Evolutionary conservation across 257 asterid species (phyloP), one percentile per base, ranked within the genome.

Genomic region (Solanum gracilifrons): DNA sequence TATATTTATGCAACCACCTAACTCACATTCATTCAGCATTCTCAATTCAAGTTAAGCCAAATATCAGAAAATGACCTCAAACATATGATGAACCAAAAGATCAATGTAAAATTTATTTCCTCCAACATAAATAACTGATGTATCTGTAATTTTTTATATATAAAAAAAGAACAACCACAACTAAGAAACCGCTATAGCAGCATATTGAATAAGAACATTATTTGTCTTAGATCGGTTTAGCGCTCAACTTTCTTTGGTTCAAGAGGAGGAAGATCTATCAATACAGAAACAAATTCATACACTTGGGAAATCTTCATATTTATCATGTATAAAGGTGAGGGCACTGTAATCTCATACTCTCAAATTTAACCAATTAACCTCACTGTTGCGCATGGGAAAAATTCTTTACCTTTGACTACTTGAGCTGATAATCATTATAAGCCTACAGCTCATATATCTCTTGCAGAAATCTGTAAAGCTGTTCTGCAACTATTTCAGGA

Each of bases 401-500:
- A 7, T 35, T 48, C 37, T n/a, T 43, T 89, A 91, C 92, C 93
- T 92, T 87, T 80, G 85, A 48, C 69, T 48, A 18, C 85, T 27
- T 80, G 66, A 46, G 85, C 18, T 46, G 32, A 71, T 43, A 64
- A 62, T 68, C 43, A 15, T 29, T 35, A 74, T 72, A 87, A 89
- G 89, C 91, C 88, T 90, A 82, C 88, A 29, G 73, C 87, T 89
- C 92, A 87, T 86, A 87, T 21, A 80, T 93, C 91, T 95, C 95
- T 55, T 88, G 92, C 92, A 96, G 90, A 91, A 94, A 94, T 58
- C 77, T 89, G 84, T 91, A 93, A 15, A 96, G 92, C 87, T 96
- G 96, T 87, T 94, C 97, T 5, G 98, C 98, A 85, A 94, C 94
- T 66, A 68, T 92, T 91, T 92, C 91, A 21, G 98, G 98, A 84